Evolutionary conservation across 345 rosid genomes (phyloP), one percentile per base, ranked within the genome.

Genomic region (Brassica nigra): DNA sequence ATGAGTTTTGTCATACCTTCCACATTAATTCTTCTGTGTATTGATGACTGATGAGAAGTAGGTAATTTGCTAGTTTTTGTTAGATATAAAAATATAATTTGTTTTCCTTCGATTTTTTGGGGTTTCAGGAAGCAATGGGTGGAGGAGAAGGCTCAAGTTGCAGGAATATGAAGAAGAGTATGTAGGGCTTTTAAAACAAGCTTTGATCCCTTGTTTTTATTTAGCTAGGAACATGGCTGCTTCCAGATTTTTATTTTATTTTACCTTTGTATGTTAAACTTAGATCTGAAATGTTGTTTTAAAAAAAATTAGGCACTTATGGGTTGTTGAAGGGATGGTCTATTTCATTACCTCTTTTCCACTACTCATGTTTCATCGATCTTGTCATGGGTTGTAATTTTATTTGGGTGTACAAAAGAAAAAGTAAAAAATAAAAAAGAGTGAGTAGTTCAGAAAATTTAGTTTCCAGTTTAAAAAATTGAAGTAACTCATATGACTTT

Each of bases 121-220:
- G 36, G 0, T 31, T 59, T 78, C 74, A 83, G 85, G 83, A 71
- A 67, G 67, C 70, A 55, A 36, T 70, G 37, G 61, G 71, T 75
- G 91, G 89, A 77, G 87, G 89, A 79, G 88, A 84, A 76, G 89
- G 86, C 12, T 78, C 89, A 74, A 79, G 88, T 84, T 82, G 89
- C 86, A 85, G 91, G 80, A 86, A 85, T 74, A 85, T 83, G 82
- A 90, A 88, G 88, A 84, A 87, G 82, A 87, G 86, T 66, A 84
- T 78, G 85, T 86, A 87, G 83, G 65, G 61, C 81, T 65, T 33
- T 10, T 0, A 64, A 15, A 64, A n/a, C 52, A 10, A 61, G 16
- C 16, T 63, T 36, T n/a, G 29, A 18, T 69, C 27, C 27, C 27
- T 52, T 34, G 18, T 52, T 52, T 52, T 52, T n/a, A 52, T 52